Conservation (phyloP, 2,329 filamentous ascomycete species). For the Keithomyces neogunnii region DNA sequence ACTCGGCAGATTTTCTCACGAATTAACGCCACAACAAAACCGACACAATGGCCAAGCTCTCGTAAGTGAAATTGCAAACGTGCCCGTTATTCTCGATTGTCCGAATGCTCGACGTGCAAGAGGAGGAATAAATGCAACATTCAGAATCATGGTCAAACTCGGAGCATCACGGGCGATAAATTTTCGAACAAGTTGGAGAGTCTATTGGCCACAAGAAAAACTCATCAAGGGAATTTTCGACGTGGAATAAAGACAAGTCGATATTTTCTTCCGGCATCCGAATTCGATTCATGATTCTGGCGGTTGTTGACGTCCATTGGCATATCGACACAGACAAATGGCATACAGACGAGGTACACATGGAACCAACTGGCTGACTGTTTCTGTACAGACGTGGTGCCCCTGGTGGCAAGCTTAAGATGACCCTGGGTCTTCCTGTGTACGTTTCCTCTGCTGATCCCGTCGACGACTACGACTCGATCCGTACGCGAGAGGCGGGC, state of each 20-base stretch:
- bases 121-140: conserved; percentile 8
- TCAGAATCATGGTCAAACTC: neutral
- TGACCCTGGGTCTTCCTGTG: conserved; percentile 99
- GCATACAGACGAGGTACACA: neutral
- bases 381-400: conserved; percentile 59
- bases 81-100: conserved; percentile 12
- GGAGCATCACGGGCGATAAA: neutral
- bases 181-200: no score
- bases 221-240: no score
- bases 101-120: conserved; percentile 11
- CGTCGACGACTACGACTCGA: conserved; percentile 5
- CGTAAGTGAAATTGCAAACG: conserved; percentile 37
- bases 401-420: conserved; percentile 99
- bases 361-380: conserved; percentile 1
- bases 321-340: conserved; percentile 1
- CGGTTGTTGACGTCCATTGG: conserved; percentile 3
- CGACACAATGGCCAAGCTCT: conserved; percentile 55
- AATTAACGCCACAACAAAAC: conserved; percentile 35
- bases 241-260: no score
- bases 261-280: neutral
- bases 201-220: no score
- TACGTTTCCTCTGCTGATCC: conserved; percentile 44
- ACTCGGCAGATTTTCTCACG: conserved; percentile 28
- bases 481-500: neutral
- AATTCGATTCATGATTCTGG: neutral